Evolutionary conservation across 805 yeast species (phyloP).

Genomic region (Cyberlindnera maritima): DNA sequence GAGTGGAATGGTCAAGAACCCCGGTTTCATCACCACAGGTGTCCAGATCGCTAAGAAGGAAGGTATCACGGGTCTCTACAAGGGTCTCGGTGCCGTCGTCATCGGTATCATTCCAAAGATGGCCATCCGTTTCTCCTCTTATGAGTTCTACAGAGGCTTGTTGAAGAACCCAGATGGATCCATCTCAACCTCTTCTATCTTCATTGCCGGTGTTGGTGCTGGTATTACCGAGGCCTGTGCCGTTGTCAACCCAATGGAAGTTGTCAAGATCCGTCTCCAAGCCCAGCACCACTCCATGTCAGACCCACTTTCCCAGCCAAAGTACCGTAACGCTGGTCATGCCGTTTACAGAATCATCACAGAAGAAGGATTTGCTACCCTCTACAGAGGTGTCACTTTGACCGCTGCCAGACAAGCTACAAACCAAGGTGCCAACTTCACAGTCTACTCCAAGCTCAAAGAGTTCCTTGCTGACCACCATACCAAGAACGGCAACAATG

Average conservation of each 20-base stretch:
- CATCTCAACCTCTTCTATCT: conserved; percentile 71
- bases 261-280: conserved; percentile 92
- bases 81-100: conserved; percentile 95
- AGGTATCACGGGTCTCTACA: conserved; percentile 81
- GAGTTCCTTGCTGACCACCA: conserved; percentile 65
- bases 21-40: conserved; percentile 87
- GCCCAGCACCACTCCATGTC: conserved; percentile 91
- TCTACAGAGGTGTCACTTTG: conserved; percentile 91
- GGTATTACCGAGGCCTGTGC: conserved; percentile 94
- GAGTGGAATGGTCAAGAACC: conserved; percentile 63
- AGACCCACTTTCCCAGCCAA: conserved; percentile 74
- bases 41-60: conserved; percentile 72
- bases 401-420: conserved; percentile 98
- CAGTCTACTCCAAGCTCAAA: conserved; percentile 86
- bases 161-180: conserved; percentile 62
- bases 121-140: conserved; percentile 96
- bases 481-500: conserved; percentile 34
- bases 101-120: conserved; percentile 97
- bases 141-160: conserved; percentile 78
- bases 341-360: conserved; percentile 78
- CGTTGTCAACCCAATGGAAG: conserved; percentile 97
- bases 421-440: conserved; percentile 97
- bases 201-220: conserved; percentile 94
- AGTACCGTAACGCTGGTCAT: conserved; percentile 90
- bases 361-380: conserved; percentile 87